Evolutionary conservation across 169 alveolate species (phyloP).

Genomic region (Plasmodium billcollinsi): DNA sequence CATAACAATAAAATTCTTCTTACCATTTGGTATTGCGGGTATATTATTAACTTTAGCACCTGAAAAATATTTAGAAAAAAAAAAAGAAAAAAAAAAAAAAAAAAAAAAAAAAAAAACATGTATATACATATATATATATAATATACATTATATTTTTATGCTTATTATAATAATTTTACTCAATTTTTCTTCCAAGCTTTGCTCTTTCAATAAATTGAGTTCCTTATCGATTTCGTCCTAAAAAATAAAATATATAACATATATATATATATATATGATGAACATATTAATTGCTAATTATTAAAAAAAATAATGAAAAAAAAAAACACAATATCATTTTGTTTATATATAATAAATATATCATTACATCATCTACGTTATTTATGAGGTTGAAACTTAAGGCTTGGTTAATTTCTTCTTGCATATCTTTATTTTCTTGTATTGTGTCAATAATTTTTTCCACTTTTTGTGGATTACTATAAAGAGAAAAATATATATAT

Average conservation of each 20-base stretch:
- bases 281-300: constrained; percentile 1
- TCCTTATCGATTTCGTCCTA: constrained; percentile 75
- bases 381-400: constrained; percentile 47
- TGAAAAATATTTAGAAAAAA: constrained; percentile 18
- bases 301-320: background rate
- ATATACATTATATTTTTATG: background rate
- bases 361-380: constrained; percentile 72
- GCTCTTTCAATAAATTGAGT: constrained; percentile 59
- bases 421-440: constrained; percentile 84
- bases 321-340: background rate
- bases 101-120: constrained; percentile 19
- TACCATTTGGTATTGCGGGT: constrained; percentile 42
- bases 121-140: background rate
- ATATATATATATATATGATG: constrained; percentile 3
- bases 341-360: background rate
- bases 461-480: constrained; percentile 79
- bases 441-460: constrained; percentile 84
- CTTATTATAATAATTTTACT: constrained; percentile 25
- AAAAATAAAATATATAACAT: background rate
- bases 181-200: constrained; percentile 66
- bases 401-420: constrained; percentile 84
- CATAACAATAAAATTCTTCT: constrained; percentile 3
- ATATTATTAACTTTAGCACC: constrained; percentile 47
- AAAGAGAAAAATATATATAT: constrained; percentile 1
- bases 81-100: constrained; percentile 22